phyloP scores from a whole-genome alignment of 2,329 filamentous ascomycete genomes.

The Fusarium transvaalense region DNA sequence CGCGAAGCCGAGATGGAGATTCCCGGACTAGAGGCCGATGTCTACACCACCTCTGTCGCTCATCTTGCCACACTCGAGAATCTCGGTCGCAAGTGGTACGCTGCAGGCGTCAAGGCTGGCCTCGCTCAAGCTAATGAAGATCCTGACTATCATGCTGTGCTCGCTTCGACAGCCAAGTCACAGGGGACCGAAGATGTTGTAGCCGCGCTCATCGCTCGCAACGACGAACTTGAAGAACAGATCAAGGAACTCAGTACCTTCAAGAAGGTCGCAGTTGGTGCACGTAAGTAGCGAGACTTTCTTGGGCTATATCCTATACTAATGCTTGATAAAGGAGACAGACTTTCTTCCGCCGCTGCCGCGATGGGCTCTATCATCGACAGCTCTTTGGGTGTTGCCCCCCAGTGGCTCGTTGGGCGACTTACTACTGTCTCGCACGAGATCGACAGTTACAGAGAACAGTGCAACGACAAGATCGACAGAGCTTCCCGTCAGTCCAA shows the following conservation, averaged over 20 bases:
- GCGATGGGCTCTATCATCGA: accelerated
- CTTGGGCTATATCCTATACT: neutral
- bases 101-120: neutral
- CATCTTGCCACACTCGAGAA: neutral
- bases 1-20: neutral
- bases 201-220: neutral
- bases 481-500: neutral
- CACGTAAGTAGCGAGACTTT: neutral
- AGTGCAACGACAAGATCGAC: accelerated
- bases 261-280: accelerated
- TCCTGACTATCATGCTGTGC: accelerated
- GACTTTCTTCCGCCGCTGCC: neutral
- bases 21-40: neutral
- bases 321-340: neutral
- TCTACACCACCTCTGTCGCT: neutral
- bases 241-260: accelerated
- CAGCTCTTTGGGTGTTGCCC: no score
- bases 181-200: neutral
- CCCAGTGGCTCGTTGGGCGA: neutral
- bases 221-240: neutral
- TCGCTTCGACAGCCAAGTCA: accelerated
- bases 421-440: neutral
- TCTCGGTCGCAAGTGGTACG: neutral
- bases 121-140: neutral
- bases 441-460: neutral